Evolutionary conservation across 352 stramenopile genomes (phyloP).

Genomic region (Saprolegnia diclina): DNA sequence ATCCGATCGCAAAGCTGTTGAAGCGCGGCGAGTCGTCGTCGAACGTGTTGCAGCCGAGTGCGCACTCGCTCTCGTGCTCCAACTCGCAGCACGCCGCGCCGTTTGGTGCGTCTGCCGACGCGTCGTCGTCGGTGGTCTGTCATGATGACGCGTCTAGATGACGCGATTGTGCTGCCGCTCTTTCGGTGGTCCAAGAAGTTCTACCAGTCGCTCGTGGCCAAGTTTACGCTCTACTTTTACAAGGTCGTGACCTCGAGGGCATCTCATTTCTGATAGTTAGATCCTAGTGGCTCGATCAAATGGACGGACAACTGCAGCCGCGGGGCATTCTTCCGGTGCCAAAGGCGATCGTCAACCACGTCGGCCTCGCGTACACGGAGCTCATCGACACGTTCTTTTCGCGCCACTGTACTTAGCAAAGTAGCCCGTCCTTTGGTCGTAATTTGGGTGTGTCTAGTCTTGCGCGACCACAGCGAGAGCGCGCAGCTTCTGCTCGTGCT

Average conservation of each 20-base stretch:
- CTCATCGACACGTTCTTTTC: slow-evolving; percentile 4
- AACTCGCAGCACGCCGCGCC: neutral
- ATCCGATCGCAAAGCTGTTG: neutral
- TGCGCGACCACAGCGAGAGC: neutral
- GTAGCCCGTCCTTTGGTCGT: neutral
- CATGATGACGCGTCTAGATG: neutral
- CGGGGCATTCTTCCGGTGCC: neutral
- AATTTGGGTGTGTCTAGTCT: neutral
- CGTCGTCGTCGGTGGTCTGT: neutral
- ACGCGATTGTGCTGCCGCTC: slow-evolving; percentile 7
- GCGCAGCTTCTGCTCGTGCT: slow-evolving; percentile 9
- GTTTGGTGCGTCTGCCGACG: neutral
- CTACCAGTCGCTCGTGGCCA: neutral
- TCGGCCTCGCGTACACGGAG: slow-evolving; percentile 6
- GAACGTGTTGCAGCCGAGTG: neutral
- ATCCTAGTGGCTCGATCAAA: slow-evolving; percentile 20
- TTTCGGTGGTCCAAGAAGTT: slow-evolving; percentile 17
- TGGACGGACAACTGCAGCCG: slow-evolving; percentile 2
- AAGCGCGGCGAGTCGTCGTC: slow-evolving; percentile 21
- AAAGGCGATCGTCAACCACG: neutral
- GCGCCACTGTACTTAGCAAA: neutral
- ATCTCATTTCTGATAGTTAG: no score
- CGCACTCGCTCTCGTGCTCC: neutral
- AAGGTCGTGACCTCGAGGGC: no score
- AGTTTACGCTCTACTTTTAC: slow-evolving; percentile 20